Conservation (phyloP, 805 yeast genomes). For the Teunomyces stri region DNA sequence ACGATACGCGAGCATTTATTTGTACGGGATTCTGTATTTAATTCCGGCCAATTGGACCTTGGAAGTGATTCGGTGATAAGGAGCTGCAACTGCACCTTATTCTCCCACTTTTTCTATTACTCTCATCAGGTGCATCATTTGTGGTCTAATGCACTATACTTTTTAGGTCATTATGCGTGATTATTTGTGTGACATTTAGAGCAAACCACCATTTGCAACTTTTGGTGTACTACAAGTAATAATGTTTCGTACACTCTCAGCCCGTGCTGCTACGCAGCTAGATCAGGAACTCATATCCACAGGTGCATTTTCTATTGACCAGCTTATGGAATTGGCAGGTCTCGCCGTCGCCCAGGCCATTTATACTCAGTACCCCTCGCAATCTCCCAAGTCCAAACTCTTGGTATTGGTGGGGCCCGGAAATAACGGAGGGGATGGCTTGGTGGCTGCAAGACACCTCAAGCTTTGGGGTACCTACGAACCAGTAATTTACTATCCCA, state of each 20-base stretch:
- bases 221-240: slow-evolving; percentile 8
- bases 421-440: slow-evolving; percentile 95
- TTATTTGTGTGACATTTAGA: neutral
- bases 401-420: slow-evolving; percentile 91
- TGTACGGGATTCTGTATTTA: too few species aligned
- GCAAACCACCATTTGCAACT: neutral
- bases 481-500: slow-evolving; percentile 82
- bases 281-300: slow-evolving; percentile 87
- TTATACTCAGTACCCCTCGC: slow-evolving; percentile 62
- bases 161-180: neutral
- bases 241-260: slow-evolving; percentile 26
- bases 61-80: too few species aligned
- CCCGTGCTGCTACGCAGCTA: slow-evolving; percentile 65
- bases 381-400: slow-evolving; percentile 31
- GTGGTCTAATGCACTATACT: neutral
- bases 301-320: slow-evolving; percentile 79
- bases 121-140: too few species aligned
- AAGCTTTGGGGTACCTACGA: slow-evolving; percentile 68
- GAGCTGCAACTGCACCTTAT: too few species aligned
- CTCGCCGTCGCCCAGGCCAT: slow-evolving; percentile 89
- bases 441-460: slow-evolving; percentile 92
- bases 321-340: slow-evolving; percentile 95
- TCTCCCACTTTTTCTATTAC: too few species aligned
- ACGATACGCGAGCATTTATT: too few species aligned
- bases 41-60: too few species aligned